Conservation (phyloP, 2,329 filamentous ascomycete species). For the Cercospora nicotianae region DNA sequence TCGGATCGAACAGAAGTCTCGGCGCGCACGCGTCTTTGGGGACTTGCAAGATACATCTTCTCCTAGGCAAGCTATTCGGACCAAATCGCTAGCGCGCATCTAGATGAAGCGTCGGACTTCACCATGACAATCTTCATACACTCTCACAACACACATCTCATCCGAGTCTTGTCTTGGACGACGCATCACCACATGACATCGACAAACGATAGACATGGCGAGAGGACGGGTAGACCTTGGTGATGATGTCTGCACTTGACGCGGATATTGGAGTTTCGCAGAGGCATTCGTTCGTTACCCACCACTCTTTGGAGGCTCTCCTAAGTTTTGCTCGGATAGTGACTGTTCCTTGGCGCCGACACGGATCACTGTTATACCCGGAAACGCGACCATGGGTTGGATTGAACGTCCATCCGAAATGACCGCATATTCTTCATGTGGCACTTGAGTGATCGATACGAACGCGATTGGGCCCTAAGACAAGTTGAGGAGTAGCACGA, state of each 20-base stretch:
- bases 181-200: background rate
- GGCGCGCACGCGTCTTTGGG: background rate
- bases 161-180: background rate
- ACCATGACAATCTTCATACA: background rate
- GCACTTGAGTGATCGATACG: background rate
- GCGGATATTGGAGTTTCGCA: background rate
- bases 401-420: background rate
- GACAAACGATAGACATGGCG: background rate
- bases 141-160: background rate
- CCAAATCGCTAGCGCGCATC: background rate
- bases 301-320: background rate
- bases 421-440: background rate
- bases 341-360: background rate
- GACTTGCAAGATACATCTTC: background rate
- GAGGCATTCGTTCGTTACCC: background rate
- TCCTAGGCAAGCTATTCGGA: background rate
- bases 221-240: background rate
- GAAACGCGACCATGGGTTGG: background rate
- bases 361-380: background rate
- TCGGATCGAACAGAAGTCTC: background rate
- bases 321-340: background rate
- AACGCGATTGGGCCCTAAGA: background rate
- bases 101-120: background rate
- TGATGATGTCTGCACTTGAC: background rate
- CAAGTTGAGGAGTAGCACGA: background rate